Conservation (phyloP, 2,329 filamentous ascomycete species). For the Alternaria metachromatica region DNA sequence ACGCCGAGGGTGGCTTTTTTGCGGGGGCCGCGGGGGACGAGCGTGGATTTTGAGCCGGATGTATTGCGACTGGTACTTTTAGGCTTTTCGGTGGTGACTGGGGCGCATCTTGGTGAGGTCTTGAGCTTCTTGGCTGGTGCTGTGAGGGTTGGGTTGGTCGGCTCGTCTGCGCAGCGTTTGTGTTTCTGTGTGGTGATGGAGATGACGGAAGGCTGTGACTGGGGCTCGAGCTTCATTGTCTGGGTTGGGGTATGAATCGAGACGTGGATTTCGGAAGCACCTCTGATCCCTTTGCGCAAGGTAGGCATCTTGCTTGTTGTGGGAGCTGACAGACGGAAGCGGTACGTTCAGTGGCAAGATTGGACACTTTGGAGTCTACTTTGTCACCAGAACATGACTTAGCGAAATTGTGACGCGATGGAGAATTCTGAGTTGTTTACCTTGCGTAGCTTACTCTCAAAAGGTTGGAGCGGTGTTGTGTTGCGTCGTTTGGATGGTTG, state of each 20-base stretch:
- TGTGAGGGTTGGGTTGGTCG: neutral
- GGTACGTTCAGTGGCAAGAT: neutral
- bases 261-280: neutral
- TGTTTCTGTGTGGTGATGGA: neutral
- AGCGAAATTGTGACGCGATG: too few species aligned
- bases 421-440: neutral
- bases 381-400: neutral
- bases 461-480: neutral
- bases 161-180: neutral
- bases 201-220: neutral
- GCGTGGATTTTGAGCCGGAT: neutral
- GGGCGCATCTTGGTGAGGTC: too few species aligned
- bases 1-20: slow-evolving; percentile 12
- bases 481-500: neutral
- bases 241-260: neutral
- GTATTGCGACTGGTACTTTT: neutral
- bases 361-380: neutral
- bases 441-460: neutral
- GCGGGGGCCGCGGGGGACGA: slow-evolving; percentile 18
- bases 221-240: neutral
- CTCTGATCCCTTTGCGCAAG: neutral
- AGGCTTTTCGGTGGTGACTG: neutral
- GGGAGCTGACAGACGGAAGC: neutral
- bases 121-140: neutral
- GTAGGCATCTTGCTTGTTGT: neutral